These are phyloP conservation scores for Russula brevipes DNA, from an alignment of 768 basidiomycete species.

Conservation along the genomic window DNA sequence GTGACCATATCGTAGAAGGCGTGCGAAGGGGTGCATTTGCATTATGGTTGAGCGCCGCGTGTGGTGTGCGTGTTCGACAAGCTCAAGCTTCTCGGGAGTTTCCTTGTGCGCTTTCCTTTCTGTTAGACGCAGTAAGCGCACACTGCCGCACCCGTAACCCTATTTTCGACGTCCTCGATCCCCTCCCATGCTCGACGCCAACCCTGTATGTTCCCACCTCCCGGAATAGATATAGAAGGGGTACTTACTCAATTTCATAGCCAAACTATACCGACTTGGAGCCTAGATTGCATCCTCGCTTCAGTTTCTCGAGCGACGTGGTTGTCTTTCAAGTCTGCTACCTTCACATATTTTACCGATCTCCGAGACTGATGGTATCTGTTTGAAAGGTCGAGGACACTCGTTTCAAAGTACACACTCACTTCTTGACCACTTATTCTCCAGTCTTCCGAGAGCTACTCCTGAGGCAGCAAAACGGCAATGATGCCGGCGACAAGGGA, in stretches of 20 bases:
- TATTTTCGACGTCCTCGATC: too few relatives aligned
- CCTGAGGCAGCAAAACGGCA: background rate
- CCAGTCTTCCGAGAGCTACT: background rate
- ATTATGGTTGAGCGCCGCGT: too few relatives aligned
- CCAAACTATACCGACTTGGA: background rate
- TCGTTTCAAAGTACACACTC: constrained; percentile 7
- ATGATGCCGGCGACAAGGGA: background rate
- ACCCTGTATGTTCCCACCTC: constrained; percentile 4
- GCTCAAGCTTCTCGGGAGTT: too few relatives aligned
- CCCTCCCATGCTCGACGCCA: background rate
- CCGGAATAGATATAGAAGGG: background rate
- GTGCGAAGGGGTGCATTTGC: too few relatives aligned
- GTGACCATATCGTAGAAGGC: too few relatives aligned
- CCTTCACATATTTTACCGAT: background rate
- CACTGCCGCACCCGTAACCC: too few relatives aligned
- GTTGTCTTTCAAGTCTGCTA: background rate
- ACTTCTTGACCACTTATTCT: background rate
- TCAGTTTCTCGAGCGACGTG: background rate
- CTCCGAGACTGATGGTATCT: background rate
- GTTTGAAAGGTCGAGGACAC: background rate
- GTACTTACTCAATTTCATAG: background rate
- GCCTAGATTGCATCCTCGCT: background rate
- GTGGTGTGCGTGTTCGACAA: too few relatives aligned
- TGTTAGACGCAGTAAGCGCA: too few relatives aligned
- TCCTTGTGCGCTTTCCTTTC: too few relatives aligned